A percentile compares a stretch with the other conserved stretches of the same genome.
phyloP scores from a whole-genome alignment of 2,329 filamentous ascomycete genomes.

The Aureobasidium sp. region DNA sequence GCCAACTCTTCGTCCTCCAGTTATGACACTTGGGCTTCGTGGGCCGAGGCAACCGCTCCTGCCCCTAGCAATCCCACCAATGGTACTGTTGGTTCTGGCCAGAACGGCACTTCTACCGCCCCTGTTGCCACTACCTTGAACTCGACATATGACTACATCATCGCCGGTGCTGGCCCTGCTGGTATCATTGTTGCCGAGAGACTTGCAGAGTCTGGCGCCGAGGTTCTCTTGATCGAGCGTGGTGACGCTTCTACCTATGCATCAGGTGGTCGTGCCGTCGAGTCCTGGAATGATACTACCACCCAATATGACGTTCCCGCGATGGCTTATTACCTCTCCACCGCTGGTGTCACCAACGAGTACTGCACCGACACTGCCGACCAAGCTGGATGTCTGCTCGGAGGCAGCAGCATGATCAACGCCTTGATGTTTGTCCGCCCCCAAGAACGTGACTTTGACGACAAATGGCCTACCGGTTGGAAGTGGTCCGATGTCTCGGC shows the following conservation, averaged over 20 bases:
- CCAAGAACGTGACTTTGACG: slow-evolving; percentile 44
- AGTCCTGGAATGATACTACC: slow-evolving; percentile 27
- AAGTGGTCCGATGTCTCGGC: slow-evolving; percentile 40
- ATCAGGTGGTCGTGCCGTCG: not conserved
- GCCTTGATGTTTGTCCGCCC: slow-evolving; percentile 47
- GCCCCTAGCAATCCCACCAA: not conserved
- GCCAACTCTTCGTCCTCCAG: not conserved
- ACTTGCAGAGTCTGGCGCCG: slow-evolving; percentile 43
- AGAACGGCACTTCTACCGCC: not conserved
- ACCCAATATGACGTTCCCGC: slow-evolving; percentile 30
- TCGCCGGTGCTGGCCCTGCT: slow-evolving; percentile 45
- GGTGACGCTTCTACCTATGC: slow-evolving; percentile 33
- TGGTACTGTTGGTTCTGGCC: not conserved
- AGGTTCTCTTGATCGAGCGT: slow-evolving; percentile 44
- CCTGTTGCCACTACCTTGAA: not conserved
- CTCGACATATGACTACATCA: slow-evolving; percentile 23
- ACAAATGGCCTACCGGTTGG: slow-evolving; percentile 43
- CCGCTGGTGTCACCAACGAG: slow-evolving; percentile 12
- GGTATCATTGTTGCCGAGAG: slow-evolving; percentile 45
- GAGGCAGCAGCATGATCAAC: slow-evolving; percentile 46
- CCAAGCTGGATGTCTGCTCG: slow-evolving; percentile 38
- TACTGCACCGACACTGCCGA: slow-evolving; percentile 22
- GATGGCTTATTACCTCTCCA: slow-evolving; percentile 26
- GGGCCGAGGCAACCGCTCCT: not conserved
- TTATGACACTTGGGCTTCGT: slow-evolving; percentile 11